A percentile compares a stretch with the other conserved stretches of the same genome.
Conservation (phyloP, 345 rosid genomes). For the Microthlaspi erraticum region DNA sequence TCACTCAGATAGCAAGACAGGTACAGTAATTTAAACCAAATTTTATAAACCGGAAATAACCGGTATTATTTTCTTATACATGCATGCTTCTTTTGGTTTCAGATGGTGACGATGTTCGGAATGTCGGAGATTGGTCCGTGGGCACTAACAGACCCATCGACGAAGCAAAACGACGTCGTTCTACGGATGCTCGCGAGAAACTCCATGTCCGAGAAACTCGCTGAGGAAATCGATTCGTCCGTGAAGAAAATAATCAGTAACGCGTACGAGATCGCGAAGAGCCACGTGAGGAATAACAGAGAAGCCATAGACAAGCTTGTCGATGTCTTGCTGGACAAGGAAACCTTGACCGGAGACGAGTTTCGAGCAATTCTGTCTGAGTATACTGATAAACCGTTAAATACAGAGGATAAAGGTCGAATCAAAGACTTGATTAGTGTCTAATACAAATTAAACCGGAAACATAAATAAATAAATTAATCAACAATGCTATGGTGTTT, state of each 20-base stretch:
- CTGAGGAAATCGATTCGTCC: constrained; percentile 62
- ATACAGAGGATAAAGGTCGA: constrained; percentile 39
- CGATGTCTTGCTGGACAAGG: constrained; percentile 73
- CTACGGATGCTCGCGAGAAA: constrained; percentile 71
- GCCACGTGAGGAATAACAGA: constrained; percentile 58
- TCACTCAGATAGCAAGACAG: constrained; percentile 74
- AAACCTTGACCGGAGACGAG: constrained; percentile 69
- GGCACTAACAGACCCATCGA: constrained; percentile 62
- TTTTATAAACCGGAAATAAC: background rate
- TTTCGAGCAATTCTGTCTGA: constrained; percentile 66
- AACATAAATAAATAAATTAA: background rate
- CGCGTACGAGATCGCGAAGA: constrained; percentile 67
- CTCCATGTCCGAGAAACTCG: constrained; percentile 71
- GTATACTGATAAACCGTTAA: constrained; percentile 41
- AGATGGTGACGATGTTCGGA: constrained; percentile 84
- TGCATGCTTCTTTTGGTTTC: constrained; percentile 14
- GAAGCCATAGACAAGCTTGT: constrained; percentile 77
- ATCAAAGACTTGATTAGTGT: constrained; percentile 50
- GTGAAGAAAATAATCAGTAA: constrained; percentile 51
- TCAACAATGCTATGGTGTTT: constrained; percentile 1
- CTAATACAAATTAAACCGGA: constrained; percentile 30
- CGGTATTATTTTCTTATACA: background rate
- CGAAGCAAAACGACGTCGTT: constrained; percentile 59
- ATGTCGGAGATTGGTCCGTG: constrained; percentile 84
- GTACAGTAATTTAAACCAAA: constrained; percentile 27